These are phyloP conservation scores for Ustilago trichophora DNA, from an alignment of 1,284 basidiomycete species.

Conservation along the genomic window DNA sequence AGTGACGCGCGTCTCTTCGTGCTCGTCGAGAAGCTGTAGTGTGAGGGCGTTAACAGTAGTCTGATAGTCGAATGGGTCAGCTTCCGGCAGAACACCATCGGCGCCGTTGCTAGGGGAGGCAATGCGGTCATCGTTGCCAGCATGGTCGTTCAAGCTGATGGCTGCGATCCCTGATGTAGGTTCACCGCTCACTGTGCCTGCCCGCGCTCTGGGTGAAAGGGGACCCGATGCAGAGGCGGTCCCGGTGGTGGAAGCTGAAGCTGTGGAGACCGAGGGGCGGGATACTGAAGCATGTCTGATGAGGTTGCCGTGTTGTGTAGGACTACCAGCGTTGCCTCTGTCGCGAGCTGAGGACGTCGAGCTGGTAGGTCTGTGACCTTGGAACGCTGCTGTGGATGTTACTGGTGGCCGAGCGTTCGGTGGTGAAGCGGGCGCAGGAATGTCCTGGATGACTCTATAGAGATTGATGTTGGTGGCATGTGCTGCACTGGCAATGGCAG, in stretches of 20 bases:
- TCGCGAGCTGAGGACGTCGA: constrained; percentile 25
- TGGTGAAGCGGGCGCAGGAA: constrained; percentile 76
- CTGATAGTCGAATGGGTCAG: constrained; percentile 90
- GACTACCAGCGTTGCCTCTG: constrained; percentile 19
- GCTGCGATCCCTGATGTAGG: constrained; percentile 12
- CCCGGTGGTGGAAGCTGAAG: background rate
- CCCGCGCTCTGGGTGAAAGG: constrained; percentile 17
- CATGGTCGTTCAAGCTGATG: constrained; percentile 12
- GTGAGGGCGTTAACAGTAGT: constrained; percentile 90
- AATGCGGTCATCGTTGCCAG: constrained; percentile 11
- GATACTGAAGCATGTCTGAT: constrained; percentile 19
- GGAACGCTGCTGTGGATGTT: constrained; percentile 68
- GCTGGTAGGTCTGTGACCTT: constrained; percentile 30
- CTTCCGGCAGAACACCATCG: constrained; percentile 16
- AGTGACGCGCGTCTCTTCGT: constrained; percentile 93
- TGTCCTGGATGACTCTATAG: constrained; percentile 81
- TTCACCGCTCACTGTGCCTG: constrained; percentile 22
- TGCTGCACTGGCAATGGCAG: constrained; percentile 87
- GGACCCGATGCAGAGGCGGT: constrained; percentile 5
- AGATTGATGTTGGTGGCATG: constrained; percentile 86
- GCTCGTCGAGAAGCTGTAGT: constrained; percentile 92
- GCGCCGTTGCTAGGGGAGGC: constrained; percentile 2
- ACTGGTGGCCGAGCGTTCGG: constrained; percentile 51
- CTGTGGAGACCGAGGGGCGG: constrained; percentile 4
- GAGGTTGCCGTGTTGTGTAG: constrained; percentile 11